Base-by-base conservation (phyloP, 2,329 filamentous ascomycete genomes). In the Hortaea werneckii region DNA sequence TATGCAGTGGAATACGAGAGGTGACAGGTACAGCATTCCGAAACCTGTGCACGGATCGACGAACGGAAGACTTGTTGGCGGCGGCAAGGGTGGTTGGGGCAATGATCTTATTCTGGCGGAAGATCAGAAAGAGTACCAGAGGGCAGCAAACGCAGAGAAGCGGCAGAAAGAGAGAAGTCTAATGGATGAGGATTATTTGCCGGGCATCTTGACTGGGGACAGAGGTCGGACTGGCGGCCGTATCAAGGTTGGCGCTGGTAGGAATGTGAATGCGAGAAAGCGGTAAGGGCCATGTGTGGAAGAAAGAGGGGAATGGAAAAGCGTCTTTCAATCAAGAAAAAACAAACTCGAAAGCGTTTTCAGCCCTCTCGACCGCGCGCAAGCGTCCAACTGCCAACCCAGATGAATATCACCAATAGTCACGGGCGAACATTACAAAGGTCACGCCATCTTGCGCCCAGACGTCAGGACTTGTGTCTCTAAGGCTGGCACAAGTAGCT, bases 181-280 rank as follows among this genome's bases (percentile, higher is more conserved):
- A 46, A 94, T 96, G 90, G 90, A 96, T 61, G 83, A 94, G 61
- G 90, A 98, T 66, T 94, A 89, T 63, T 67, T 96, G 52, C 92
- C 92, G 0, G 75, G 79, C 30, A 85, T 98, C 41, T 62, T 98
- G 60, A 92, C 80, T 1, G 92, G 92, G 0, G 80, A 89, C 58
- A 74, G 90, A 54, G 75, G 71, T 6, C 77, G 76, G 40, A 68
- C 68, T 4, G 77, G 78, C 2, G 84, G 83, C 0, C 82, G 79
- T 66, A 78, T 86, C 49, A 83, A 79, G 60, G 80, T 96, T 8
- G 92, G 92, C 6, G 88, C 87, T 8, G 92, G 92, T 6, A 79
- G 81, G 61, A 87, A 83, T 60, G 78, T 96, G 43, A 98, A 98
- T 67, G 82, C 85, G 32, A 83, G 73, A 65, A 85, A 78, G 82